These are phyloP conservation scores for Coccomyxa sp. DNA, from an alignment of 139 green algal species.

Conservation along the genomic window DNA sequence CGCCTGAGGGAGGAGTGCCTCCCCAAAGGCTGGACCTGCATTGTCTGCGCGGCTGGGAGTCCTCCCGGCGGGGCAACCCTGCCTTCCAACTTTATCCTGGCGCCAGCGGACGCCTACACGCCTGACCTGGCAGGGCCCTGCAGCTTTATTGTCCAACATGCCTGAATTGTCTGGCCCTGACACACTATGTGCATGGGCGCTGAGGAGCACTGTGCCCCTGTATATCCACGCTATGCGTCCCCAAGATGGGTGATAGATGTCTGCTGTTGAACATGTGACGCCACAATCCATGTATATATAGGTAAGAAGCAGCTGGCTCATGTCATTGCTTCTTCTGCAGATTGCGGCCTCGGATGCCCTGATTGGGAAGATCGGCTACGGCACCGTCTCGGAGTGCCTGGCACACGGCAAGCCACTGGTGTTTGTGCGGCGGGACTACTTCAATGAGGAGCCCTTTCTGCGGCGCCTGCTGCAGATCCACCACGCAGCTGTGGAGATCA, in stretches of 20 bases:
- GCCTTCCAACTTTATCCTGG: slow-evolving; percentile 42
- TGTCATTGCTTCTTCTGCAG: slow-evolving; percentile 7
- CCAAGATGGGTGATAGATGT: too few relatives aligned
- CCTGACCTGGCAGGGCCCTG: slow-evolving; percentile 44
- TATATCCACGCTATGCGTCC: too few relatives aligned
- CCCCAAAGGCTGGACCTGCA: slow-evolving; percentile 56
- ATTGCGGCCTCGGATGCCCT: slow-evolving; percentile 49
- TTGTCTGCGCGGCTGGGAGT: slow-evolving; percentile 39
- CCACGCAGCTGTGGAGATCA: slow-evolving; percentile 50
- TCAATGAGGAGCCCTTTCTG: slow-evolving; percentile 72
- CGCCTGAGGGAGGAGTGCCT: slow-evolving; percentile 34
- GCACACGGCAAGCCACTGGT: slow-evolving; percentile 48
- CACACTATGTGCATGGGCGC: too few relatives aligned
- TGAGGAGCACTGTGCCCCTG: too few relatives aligned
- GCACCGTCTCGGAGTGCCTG: slow-evolving; percentile 55
- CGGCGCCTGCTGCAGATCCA: slow-evolving; percentile 54
- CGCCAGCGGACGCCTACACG: slow-evolving; percentile 47
- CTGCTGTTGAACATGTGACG: too few relatives aligned
- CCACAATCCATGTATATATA: background rate
- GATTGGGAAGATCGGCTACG: slow-evolving; percentile 77
- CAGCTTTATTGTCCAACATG: too few relatives aligned
- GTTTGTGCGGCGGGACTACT: slow-evolving; percentile 66
- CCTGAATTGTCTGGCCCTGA: too few relatives aligned
- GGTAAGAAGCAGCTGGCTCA: too few relatives aligned
- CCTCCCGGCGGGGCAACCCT: slow-evolving; percentile 8